Evolutionary conservation across 805 yeast species (phyloP), one percentile per base, ranked within the genome.

Genomic region (Yamadazyma paraphyllophila): DNA sequence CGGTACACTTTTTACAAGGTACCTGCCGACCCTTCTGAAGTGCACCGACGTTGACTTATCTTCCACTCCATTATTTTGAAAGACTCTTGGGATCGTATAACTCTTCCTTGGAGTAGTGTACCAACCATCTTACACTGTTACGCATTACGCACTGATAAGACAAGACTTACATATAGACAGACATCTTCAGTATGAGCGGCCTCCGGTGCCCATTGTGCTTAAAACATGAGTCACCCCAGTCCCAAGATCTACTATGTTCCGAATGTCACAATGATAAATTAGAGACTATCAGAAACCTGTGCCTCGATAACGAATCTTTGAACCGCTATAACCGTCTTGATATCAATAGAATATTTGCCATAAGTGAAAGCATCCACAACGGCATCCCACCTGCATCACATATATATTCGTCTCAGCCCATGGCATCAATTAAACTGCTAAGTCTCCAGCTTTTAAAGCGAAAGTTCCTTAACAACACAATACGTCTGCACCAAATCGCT

Each of bases 401-500:
- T 3, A 7, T 41, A 14, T 36, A 38, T 15, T 39, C 46, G 17
- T 20, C 25, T 12, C 46, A 34, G 36, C 26, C 43, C 10, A 46
- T 36, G 44, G 20, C 41, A 24, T 52, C 63, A 16, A 55, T 67
- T 2, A 56, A 60, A 14, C 44, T 53, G 12, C 48, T 71, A 8
- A 55, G 68, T 2, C 45, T 63, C 4, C 71, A 66, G 40, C 54
- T 71, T 35, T 57, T 60, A 29, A 68, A 63, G 47, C 53, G 67
- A 12, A 60, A 62, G 32, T 32, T 49, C 3, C 36, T 49, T 12
- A 49, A 51, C 42, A 25, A 54, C 4, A 51, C 53, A n/a, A 38
- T 56, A n/a, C 47, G 47, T 29, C 41, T 54, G 10, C 47, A 48
- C 29, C 57, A 56, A 26, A 53, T 56, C 12, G 38, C 48, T 10